A percentile compares a stretch with the other conserved stretches of the same genome.
Evolutionary conservation across 2,329 filamentous ascomycete genomes (phyloP).

Genomic region (Coniochaeta sp.): DNA sequence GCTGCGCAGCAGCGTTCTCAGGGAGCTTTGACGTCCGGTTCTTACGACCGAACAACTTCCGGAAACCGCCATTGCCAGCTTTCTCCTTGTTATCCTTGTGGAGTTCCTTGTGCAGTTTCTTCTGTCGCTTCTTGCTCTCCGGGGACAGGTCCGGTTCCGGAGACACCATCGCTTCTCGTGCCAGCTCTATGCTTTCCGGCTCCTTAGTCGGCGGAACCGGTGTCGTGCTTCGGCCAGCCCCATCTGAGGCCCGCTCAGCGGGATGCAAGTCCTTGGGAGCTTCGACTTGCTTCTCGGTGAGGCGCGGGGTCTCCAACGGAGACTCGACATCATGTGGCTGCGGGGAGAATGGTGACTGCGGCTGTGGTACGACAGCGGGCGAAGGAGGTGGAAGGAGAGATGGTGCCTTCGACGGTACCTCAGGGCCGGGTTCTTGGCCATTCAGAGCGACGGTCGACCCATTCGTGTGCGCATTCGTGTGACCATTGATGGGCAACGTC

Average conservation of each 20-base stretch:
- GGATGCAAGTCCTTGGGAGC: slow-evolving; percentile 26
- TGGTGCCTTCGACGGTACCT: slow-evolving; percentile 34
- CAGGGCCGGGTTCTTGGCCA: slow-evolving; percentile 26
- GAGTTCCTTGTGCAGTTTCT: slow-evolving; percentile 48
- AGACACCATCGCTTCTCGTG: slow-evolving; percentile 29
- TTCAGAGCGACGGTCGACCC: slow-evolving; percentile 23
- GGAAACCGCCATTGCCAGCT: slow-evolving; percentile 40
- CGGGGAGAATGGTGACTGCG: slow-evolving; percentile 19
- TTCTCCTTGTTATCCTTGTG: slow-evolving; percentile 19
- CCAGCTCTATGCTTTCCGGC: slow-evolving; percentile 23
- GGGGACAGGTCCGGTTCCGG: slow-evolving; percentile 34
- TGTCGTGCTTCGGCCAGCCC: slow-evolving; percentile 25
- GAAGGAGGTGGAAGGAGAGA: slow-evolving; percentile 18
- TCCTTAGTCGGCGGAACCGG: slow-evolving; percentile 33
- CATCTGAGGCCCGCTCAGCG: slow-evolving; percentile 21
- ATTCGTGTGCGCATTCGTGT: slow-evolving; percentile 28
- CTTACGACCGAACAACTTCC: slow-evolving; percentile 60
- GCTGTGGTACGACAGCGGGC: slow-evolving; percentile 20
- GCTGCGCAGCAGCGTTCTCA: slow-evolving; percentile 44
- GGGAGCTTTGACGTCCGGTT: slow-evolving; percentile 51
- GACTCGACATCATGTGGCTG: slow-evolving; percentile 2
- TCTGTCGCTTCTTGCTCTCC: slow-evolving; percentile 38
- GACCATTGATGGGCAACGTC: slow-evolving; percentile 29
- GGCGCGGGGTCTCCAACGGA: slow-evolving; percentile 9
- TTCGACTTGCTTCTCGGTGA: slow-evolving; percentile 31